Conservation (phyloP, 495 filamentous ascomycete species). For the Astrothelium macrocarpum region DNA sequence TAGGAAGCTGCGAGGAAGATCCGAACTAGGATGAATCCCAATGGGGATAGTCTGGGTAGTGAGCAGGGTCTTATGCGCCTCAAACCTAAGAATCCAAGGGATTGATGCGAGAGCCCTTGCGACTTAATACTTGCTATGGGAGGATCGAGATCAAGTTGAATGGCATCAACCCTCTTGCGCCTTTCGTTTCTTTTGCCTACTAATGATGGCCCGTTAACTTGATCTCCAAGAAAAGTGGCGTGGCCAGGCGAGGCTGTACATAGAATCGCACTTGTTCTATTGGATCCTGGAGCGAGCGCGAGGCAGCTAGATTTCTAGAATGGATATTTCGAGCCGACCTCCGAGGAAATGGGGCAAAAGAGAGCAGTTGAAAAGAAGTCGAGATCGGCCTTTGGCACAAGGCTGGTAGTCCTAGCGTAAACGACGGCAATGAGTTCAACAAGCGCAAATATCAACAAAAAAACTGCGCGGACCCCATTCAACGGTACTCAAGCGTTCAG, state of each 20-base stretch:
- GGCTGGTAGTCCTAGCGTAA: not conserved
- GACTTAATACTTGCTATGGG: not conserved
- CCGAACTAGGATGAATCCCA: not conserved
- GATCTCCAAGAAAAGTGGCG: not conserved
- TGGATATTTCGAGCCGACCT: not conserved
- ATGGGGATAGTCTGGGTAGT: not conserved
- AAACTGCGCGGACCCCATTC: not conserved
- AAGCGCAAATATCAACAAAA: not conserved
- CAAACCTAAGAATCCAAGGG: not conserved
- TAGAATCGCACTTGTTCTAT: not conserved
- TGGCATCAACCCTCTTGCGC: not conserved
- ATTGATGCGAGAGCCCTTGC: not conserved
- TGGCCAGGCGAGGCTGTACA: not conserved
- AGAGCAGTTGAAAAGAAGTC: not conserved
- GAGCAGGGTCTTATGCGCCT: not conserved
- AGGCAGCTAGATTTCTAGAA: not conserved
- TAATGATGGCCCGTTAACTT: not conserved
- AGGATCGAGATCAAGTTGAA: not conserved
- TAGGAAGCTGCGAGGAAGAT: not conserved
- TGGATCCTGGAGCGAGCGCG: not conserved
- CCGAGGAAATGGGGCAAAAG: not conserved
- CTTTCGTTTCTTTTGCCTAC: not conserved
- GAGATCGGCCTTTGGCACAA: not conserved
- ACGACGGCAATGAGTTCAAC: not conserved
- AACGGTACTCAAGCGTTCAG: not conserved